These are phyloP conservation scores for Ceratocystis lukuohia DNA, from an alignment of 2,329 filamentous ascomycete genomes.

Conservation along the genomic window DNA sequence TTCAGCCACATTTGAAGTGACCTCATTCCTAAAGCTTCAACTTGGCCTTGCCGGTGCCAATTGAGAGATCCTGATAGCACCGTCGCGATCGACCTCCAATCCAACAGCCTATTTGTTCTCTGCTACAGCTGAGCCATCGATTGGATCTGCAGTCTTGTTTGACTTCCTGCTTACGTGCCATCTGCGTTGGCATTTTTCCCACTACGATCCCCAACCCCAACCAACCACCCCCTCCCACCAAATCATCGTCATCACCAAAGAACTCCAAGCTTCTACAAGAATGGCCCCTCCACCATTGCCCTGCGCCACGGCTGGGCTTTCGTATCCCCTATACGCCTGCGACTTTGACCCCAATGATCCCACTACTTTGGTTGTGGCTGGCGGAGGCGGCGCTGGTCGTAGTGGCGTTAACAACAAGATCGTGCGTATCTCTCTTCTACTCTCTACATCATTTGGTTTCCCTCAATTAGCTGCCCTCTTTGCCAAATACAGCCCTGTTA, in stretches of 20 bases:
- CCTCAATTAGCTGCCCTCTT: background rate
- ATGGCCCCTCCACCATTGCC: conserved; percentile 32
- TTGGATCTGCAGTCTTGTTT: background rate
- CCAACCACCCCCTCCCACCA: background rate
- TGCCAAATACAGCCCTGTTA: background rate
- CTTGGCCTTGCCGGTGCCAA: background rate
- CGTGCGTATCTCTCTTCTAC: conserved; percentile 35
- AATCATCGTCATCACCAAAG: conserved; percentile 1
- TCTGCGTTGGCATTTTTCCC: background rate
- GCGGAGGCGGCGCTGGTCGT: conserved; percentile 70
- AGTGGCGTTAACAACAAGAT: conserved; percentile 82
- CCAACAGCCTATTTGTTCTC: background rate
- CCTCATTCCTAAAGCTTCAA: conserved; percentile 9
- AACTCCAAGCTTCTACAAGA: background rate
- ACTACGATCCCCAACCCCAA: background rate
- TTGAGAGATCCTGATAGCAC: background rate
- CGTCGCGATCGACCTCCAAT: background rate
- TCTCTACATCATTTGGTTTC: background rate
- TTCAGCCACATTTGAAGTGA: background rate
- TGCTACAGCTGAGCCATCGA: background rate
- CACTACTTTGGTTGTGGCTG: conserved; percentile 64
- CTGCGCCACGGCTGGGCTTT: conserved; percentile 51
- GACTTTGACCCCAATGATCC: conserved; percentile 77
- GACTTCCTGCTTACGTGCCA: background rate
- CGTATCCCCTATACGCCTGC: conserved; percentile 75